Conservation (phyloP, 148 eudicot species). For the Cornus kousa region DNA sequence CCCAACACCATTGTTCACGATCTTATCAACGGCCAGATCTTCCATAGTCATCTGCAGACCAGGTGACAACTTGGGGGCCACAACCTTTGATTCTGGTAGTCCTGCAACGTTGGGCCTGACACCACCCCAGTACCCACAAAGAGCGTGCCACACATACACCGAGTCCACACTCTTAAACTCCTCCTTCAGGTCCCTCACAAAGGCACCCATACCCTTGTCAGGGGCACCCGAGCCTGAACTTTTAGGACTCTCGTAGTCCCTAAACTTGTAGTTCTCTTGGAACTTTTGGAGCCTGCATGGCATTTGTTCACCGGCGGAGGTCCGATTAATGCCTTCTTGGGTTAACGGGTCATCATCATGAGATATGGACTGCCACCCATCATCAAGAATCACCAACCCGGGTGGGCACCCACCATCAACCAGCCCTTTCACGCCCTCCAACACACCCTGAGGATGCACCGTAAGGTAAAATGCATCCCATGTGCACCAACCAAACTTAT, state of each 20-base stretch:
- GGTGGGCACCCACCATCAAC: constrained; percentile 83
- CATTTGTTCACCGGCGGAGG: constrained; percentile 95
- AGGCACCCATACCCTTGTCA: constrained; percentile 73
- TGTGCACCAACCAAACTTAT: constrained; percentile 67
- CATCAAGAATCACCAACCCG: constrained; percentile 76
- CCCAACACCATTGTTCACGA: constrained; percentile 86
- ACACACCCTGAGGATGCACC: constrained; percentile 58
- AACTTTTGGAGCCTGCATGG: constrained; percentile 76
- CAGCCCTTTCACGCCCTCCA: constrained; percentile 71
- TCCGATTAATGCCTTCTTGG: constrained; percentile 72
- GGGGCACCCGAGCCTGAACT: constrained; percentile 20
- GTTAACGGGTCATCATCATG: constrained; percentile 77
- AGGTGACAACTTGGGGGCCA: constrained; percentile 60
- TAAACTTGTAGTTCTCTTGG: constrained; percentile 77
- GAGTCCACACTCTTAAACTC: constrained; percentile 65
- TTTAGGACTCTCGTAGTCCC: constrained; percentile 62
- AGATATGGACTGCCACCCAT: constrained; percentile 91
- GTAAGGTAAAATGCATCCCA: too few species aligned
- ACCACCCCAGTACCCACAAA: constrained; percentile 98
- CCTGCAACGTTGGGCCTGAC: constrained; percentile 56
- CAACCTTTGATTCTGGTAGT: constrained; percentile 53
- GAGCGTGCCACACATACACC: constrained; percentile 96
- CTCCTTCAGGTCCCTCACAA: constrained; percentile 71
- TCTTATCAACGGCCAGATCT: constrained; percentile 89
- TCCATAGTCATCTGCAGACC: constrained; percentile 83